phyloP scores from a whole-genome alignment of 208 protist genomes.

The Crithidia acanthocephali region DNA sequence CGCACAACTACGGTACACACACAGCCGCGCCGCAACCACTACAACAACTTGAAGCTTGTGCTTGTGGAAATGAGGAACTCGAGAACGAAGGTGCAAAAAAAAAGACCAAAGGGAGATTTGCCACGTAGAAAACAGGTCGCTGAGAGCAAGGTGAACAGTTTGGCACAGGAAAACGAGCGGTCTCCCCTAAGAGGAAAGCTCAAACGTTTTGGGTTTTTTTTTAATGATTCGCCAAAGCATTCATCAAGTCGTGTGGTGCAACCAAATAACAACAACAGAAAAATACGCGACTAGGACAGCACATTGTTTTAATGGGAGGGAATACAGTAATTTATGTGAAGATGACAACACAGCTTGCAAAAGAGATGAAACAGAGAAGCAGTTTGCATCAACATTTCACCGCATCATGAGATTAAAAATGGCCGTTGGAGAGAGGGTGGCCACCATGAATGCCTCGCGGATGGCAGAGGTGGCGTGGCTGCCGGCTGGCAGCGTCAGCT shows the following conservation, averaged over 20 bases:
- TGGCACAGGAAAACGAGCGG: neutral
- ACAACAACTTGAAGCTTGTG: too few species aligned
- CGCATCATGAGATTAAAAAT: conserved; percentile 49
- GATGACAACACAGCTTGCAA: neutral
- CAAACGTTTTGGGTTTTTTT: too few species aligned
- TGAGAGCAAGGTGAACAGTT: neutral
- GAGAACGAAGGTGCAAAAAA: neutral
- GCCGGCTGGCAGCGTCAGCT: conserved; percentile 66
- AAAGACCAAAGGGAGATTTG: neutral
- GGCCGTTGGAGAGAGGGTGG: conserved; percentile 65
- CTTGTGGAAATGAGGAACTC: too few species aligned
- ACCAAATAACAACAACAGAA: too few species aligned
- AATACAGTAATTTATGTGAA: neutral
- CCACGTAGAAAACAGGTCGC: neutral
- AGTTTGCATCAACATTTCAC: neutral
- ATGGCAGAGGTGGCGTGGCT: conserved; percentile 67
- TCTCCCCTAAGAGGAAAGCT: too few species aligned
- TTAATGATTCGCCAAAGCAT: too few species aligned
- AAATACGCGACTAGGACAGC: too few species aligned
- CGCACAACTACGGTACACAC: too few species aligned
- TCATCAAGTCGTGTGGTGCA: too few species aligned
- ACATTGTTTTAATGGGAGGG: too few species aligned
- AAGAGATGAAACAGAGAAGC: neutral
- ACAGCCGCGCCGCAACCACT: too few species aligned
- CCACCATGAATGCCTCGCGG: conserved; percentile 76